phyloP scores from a whole-genome alignment of 2,329 filamentous ascomycete species.

The Coniosporium tulheliwenetii region DNA sequence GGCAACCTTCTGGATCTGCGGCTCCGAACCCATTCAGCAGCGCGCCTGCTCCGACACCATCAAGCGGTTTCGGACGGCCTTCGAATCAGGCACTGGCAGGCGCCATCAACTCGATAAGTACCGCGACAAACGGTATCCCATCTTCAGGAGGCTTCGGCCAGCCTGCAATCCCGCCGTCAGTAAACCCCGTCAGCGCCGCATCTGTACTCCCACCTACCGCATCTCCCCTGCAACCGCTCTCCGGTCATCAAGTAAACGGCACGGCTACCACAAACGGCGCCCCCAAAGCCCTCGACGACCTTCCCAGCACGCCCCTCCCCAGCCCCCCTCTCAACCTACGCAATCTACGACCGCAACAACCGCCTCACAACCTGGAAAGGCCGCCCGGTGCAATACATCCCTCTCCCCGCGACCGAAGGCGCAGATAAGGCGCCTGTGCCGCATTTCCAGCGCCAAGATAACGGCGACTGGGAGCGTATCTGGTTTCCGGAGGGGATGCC shows the following conservation, averaged over 20 bases:
- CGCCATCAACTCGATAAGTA: conserved; percentile 4
- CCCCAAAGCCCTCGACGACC: conserved; percentile 23
- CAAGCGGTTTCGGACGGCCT: too few species aligned
- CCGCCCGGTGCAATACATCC: conserved; percentile 43
- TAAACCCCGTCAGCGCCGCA: too few species aligned
- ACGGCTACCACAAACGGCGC: too few species aligned
- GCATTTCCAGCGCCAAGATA: conserved; percentile 33
- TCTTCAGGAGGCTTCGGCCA: too few species aligned
- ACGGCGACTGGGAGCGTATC: conserved; percentile 46
- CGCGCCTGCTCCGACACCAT: neutral
- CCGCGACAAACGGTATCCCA: conserved; percentile 6
- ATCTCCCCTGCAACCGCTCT: conserved; percentile 7
- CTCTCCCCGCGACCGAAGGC: conserved; percentile 10
- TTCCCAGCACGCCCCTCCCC: conserved; percentile 26
- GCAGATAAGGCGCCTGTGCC: conserved; percentile 17
- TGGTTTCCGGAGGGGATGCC: conserved; percentile 62
- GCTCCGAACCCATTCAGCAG: conserved; percentile 11
- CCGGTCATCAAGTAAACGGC: conserved; percentile 2
- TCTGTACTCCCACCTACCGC: conserved; percentile 14
- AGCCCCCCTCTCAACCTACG: conserved; percentile 33
- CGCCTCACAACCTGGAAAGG: conserved; percentile 46
- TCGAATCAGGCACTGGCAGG: neutral
- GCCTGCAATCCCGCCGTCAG: too few species aligned
- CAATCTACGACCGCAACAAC: conserved; percentile 19
- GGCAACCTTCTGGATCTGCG: neutral